Conservation (phyloP, 179 eudicot species). For the Corrigiola litoralis region DNA sequence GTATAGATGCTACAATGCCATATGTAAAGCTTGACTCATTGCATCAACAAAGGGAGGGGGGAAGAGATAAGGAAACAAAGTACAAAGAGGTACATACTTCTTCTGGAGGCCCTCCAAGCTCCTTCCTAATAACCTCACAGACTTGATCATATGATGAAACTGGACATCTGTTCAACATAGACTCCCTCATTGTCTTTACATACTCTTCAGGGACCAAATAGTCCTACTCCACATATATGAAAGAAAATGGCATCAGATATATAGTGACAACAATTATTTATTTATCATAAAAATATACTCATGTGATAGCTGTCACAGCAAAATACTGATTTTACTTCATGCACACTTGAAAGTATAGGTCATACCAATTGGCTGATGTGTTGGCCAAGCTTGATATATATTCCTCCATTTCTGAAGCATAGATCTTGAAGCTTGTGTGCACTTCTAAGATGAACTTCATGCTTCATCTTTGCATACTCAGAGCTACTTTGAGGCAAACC, state of each 20-base stretch:
- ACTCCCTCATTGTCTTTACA: conserved; percentile 76
- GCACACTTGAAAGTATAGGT: conserved; percentile 3
- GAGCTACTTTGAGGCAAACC: conserved; percentile 81
- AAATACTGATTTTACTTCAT: background rate
- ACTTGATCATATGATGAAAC: conserved; percentile 93
- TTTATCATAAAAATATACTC: background rate
- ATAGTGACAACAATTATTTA: background rate
- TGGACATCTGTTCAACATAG: conserved; percentile 91
- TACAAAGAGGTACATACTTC: conserved; percentile 47
- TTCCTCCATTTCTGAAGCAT: conserved; percentile 94
- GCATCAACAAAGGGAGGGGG: background rate
- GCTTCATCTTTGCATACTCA: conserved; percentile 63
- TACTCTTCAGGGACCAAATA: conserved; percentile 90
- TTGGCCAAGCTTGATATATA: conserved; percentile 98
- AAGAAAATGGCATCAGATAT: conserved; percentile 10
- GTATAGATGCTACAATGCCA: too few species aligned
- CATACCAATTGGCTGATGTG: conserved; percentile 94
- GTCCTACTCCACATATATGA: conserved; percentile 47
- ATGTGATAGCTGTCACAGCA: background rate
- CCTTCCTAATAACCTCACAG: conserved; percentile 70
- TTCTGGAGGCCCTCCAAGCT: conserved; percentile 90
- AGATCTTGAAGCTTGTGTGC: conserved; percentile 83
- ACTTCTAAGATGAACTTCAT: conserved; percentile 77
- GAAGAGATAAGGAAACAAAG: background rate
- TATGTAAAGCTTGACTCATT: too few species aligned